Evolutionary conservation across 148 eudicot genomes (phyloP).

Genomic region (Rhododendron mucronatum): DNA sequence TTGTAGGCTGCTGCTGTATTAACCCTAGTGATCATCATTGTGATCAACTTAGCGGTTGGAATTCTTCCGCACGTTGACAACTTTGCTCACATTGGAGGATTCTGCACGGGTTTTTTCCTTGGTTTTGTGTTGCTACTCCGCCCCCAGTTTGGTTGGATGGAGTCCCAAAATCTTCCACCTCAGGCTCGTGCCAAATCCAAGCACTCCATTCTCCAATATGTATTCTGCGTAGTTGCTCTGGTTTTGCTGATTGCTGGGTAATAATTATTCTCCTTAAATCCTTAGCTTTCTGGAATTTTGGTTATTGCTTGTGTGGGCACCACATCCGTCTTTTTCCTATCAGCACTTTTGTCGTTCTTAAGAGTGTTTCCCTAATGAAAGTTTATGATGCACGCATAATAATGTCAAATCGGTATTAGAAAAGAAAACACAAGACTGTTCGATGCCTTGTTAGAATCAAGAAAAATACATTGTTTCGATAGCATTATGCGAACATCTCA

Average conservation of each 20-base stretch:
- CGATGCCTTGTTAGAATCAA: neutral
- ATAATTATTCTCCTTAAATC: slow-evolving; percentile 15
- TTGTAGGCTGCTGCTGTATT: slow-evolving; percentile 74
- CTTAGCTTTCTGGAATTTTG: neutral
- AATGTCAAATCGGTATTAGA: neutral
- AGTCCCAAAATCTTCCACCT: slow-evolving; percentile 57
- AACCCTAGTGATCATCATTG: slow-evolving; percentile 64
- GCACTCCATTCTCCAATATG: slow-evolving; percentile 49
- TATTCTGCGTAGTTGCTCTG: slow-evolving; percentile 40
- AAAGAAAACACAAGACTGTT: neutral
- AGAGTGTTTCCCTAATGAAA: neutral
- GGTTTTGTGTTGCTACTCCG: slow-evolving; percentile 71
- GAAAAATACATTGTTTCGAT: neutral
- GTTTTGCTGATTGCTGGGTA: slow-evolving; percentile 61
- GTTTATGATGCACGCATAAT: neutral
- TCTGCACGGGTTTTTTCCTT: slow-evolving; percentile 66
- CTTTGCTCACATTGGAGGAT: slow-evolving; percentile 90
- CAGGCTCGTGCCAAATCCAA: slow-evolving; percentile 55
- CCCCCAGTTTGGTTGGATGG: slow-evolving; percentile 75
- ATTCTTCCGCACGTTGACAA: slow-evolving; percentile 90
- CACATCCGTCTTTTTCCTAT: neutral
- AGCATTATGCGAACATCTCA: neutral
- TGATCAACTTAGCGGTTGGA: slow-evolving; percentile 71
- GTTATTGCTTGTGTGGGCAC: neutral
- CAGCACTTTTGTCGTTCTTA: neutral